phyloP scores from a whole-genome alignment of 108 stramenopile genomes.

The Skeletonema grethae region DNA sequence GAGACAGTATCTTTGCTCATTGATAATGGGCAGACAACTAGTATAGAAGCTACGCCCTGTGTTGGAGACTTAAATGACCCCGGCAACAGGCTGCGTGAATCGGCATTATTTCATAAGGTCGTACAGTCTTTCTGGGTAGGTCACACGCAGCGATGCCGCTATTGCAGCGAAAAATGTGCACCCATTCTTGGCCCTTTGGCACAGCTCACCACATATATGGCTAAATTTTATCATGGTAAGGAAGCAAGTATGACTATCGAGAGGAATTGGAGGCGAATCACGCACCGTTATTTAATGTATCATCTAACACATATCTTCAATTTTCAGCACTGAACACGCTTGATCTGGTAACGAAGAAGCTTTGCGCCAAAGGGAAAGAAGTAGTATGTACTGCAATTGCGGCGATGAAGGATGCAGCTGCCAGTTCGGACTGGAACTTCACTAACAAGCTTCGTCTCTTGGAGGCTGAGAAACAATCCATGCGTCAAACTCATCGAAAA shows the following conservation, averaged over 20 bases:
- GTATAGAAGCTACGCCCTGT: background rate
- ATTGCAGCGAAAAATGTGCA: constrained; percentile 8
- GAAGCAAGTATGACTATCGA: background rate
- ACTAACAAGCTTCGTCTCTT: constrained; percentile 13
- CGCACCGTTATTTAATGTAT: too few species aligned
- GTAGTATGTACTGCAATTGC: background rate
- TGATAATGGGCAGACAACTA: constrained; percentile 1
- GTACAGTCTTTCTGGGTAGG: constrained; percentile 17
- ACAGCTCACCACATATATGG: background rate
- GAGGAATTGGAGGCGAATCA: too few species aligned
- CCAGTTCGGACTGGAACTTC: constrained; percentile 22
- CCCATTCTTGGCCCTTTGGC: background rate
- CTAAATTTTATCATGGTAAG: constrained; percentile 1
- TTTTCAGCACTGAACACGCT: background rate
- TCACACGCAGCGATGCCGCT: constrained; percentile 10
- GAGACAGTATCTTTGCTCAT: constrained; percentile 27
- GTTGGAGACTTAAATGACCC: background rate
- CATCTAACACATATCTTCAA: background rate
- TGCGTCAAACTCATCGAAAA: background rate
- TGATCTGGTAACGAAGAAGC: background rate
- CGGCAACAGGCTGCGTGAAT: background rate
- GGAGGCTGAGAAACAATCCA: constrained; percentile 19
- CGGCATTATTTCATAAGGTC: background rate
- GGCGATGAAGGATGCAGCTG: background rate
- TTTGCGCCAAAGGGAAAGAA: background rate